A percentile compares a stretch with the other conserved stretches of the same genome.
phyloP scores from a whole-genome alignment of 139 green algal species.

The Cymbomonas tetramitiformis region DNA sequence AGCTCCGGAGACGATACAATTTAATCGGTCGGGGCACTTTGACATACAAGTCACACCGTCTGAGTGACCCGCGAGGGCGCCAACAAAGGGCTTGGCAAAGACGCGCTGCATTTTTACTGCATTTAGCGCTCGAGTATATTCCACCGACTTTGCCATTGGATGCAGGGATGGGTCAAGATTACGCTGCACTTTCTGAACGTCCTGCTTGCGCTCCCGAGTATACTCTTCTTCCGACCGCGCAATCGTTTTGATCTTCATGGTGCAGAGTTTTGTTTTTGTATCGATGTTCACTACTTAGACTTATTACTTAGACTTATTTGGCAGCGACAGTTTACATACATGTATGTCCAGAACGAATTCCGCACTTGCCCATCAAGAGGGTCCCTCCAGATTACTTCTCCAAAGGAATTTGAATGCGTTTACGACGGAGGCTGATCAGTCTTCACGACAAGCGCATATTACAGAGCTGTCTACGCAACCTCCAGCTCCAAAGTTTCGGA shows the following conservation, averaged over 20 bases:
- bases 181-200: conserved; percentile 68
- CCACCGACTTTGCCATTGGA: conserved; percentile 74
- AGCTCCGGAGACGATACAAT: conserved; percentile 54
- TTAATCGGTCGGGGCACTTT: conserved; percentile 56
- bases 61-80: conserved; percentile 58
- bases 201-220: conserved; percentile 56
- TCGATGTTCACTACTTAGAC: no score
- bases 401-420: no score
- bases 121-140: conserved; percentile 81
- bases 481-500: no score
- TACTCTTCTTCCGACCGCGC: conserved; percentile 63
- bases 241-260: conserved; percentile 91
- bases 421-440: no score
- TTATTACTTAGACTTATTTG: no score
- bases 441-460: no score
- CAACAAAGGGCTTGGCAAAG: conserved; percentile 93
- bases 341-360: no score
- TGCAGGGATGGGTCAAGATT: conserved; percentile 73
- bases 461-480: no score
- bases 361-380: no score
- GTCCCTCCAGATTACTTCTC: no score
- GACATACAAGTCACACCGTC: conserved; percentile 77
- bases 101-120: conserved; percentile 81
- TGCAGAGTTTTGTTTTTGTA: no score
- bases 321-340: no score